Base-by-base conservation (phyloP, 305 asterid genomes). In the Fraxinus dipetala region DNA sequence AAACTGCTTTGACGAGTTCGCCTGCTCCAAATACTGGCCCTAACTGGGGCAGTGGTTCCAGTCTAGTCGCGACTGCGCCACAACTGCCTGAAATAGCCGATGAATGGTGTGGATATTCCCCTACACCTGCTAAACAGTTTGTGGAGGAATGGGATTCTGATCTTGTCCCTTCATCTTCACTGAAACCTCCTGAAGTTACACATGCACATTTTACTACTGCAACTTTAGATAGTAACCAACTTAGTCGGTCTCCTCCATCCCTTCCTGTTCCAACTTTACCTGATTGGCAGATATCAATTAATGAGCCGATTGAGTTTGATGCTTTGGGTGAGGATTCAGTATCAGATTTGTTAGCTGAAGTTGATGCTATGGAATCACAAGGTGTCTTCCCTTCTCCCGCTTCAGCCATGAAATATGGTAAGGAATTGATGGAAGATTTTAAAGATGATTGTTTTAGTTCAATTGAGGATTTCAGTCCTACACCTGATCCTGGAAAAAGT, bases 331-430 rank as follows among this genome's bases (percentile, higher is more conserved):
- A 93, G 88, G 97, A 93, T 54, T 91, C 94, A 0, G 92, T 93
- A 14, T 93, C 98, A 0, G 98, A 92, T 85, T 87, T 93, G 77
- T 67, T 91, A 65, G 98, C 95, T 20, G 98, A 93, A 89, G 98
- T 91, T 10, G 99, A 91, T 76, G 99, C 99, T n/a, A 90, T 91
- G 94, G 98, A 96, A 86, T 90, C 93, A 45, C 95, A 85, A 80
- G 92, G 92, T 79, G 90, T 91, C 30, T 82, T 94, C 84, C 90
- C 91, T 78, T 94, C 98, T 4, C 98, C 99, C 30, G 92, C 94
- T 78, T 90, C 99, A 3, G 97, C 94, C 61, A 78, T 89, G 85
- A 90, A 92, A 84, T 91, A 89, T 61, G 91, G 88, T 9, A 89
- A 93, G 84, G 98, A 92, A 69, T 83, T 92, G 65, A 83, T 93